Base-by-base conservation (phyloP, 257 asterid genomes). In the Nyctanthes arbortristis region DNA sequence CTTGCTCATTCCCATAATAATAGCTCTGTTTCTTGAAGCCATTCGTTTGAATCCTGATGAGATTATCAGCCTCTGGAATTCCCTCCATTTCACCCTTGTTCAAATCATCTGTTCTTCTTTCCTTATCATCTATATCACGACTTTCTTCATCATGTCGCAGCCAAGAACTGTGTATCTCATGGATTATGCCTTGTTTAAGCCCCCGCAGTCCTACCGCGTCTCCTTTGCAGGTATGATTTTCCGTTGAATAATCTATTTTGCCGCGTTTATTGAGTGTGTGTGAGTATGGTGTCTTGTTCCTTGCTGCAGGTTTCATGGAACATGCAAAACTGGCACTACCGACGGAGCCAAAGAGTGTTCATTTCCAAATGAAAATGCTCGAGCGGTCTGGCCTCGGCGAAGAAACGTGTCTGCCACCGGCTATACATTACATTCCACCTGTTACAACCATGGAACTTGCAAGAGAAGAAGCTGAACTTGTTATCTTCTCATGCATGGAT, bases 331-430 rank as follows among this genome's bases (percentile, higher is more conserved):
- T 83, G 18, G 77, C 64, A 3, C 33, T 82, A 2, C 34, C 65
- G 7, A 24, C 37, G 2, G 78, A 87, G 61, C 89, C 91, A 0
- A 87, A 78, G 29, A 83, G 88, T 43, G 74, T 81, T 13, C 78
- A 71, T 16, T 87, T 87, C 73, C 91, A 85, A 24, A 72, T 79
- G 78, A 83, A 72, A 65, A 88, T 88, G 6, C 86, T 88, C 3
- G 88, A 81, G 59, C 86, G 92, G 1, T 81, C 92, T 0, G 95
- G 95, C 9, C 78, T 88, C 0, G 87, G 92, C 0, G 92, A 85
- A 58, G 87, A 82, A 35, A 88, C 95, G 0, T 79, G 87, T 6
- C 7, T 84, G 9, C 92, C 92, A 2, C 85, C 85, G 0, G 81
- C 87, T 0, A 4, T 84, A 0, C 92, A 70, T n/a, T 85, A 75